Evolutionary conservation across 1,284 basidiomycete genomes (phyloP).

Genomic region (Leccinum fuscescens): DNA sequence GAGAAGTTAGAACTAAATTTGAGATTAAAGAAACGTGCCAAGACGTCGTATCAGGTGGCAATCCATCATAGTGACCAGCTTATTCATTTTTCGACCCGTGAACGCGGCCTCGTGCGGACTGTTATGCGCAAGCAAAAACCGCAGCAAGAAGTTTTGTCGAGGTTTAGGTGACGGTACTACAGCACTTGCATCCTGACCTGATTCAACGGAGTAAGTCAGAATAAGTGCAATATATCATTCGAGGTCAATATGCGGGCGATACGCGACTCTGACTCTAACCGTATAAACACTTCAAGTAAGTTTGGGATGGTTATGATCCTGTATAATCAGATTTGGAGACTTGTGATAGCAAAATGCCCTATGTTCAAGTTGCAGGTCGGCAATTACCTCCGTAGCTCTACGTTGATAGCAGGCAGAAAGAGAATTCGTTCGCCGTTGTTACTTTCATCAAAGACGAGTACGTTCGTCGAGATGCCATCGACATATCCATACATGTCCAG

Average conservation of each 20-base stretch:
- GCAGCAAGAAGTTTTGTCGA: not conserved
- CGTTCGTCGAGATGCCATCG: slow-evolving; percentile 24
- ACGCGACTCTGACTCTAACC: not conserved
- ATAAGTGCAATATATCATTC: not conserved
- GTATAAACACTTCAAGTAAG: not conserved
- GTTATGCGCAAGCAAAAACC: not conserved
- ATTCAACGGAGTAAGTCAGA: not conserved
- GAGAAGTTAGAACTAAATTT: not conserved
- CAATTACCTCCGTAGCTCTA: slow-evolving; percentile 5
- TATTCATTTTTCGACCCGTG: not conserved
- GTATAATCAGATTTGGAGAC: not conserved
- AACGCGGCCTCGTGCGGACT: not conserved
- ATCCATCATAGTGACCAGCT: not conserved
- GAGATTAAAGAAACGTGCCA: not conserved
- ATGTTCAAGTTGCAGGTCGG: not conserved
- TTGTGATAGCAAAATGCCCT: not conserved
- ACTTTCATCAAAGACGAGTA: slow-evolving; percentile 11
- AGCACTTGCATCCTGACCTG: not conserved
- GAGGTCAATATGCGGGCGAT: not conserved
- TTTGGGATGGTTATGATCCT: not conserved
- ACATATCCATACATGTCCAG: slow-evolving; percentile 28
- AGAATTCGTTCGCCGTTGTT: slow-evolving; percentile 6
- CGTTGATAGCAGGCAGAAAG: slow-evolving; percentile 18
- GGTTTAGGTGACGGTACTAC: not conserved
- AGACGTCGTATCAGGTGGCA: not conserved